Conservation (phyloP, 768 basidiomycete genomes). For the Tricholoma terreum region DNA sequence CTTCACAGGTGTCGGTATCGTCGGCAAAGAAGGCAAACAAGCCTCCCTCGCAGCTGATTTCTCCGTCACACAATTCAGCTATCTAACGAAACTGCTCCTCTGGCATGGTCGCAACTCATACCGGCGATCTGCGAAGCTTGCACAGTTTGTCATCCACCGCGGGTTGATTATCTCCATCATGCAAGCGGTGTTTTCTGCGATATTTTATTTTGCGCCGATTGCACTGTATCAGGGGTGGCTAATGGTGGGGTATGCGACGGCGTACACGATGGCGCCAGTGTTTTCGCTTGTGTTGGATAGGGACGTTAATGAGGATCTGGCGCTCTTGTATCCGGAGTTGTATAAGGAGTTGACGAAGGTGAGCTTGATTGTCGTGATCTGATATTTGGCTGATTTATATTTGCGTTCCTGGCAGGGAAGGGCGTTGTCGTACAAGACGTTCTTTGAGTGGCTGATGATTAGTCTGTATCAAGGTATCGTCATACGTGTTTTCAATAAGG, state of each 20-base stretch:
- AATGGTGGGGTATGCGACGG: constrained; percentile 93
- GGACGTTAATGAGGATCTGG: constrained; percentile 94
- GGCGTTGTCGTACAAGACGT: constrained; percentile 93
- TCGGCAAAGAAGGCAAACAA: constrained; percentile 98
- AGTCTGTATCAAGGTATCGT: constrained; percentile 89
- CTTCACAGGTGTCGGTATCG: constrained; percentile 84
- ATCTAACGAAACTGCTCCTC: constrained; percentile 90
- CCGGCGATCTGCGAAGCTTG: constrained; percentile 94
- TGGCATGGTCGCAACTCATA: constrained; percentile 99
- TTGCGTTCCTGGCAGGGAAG: constrained; percentile 62
- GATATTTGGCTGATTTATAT: not conserved
- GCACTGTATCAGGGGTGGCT: constrained; percentile 98
- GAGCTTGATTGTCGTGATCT: constrained; percentile 13
- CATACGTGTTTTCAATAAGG: not conserved
- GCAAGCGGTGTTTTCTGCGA: constrained; percentile 94
- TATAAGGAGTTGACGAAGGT: constrained; percentile 99
- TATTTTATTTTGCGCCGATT: constrained; percentile 94
- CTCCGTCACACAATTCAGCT: constrained; percentile 95
- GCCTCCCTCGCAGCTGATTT: constrained; percentile 99
- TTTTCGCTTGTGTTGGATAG: constrained; percentile 95
- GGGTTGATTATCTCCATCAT: constrained; percentile 97
- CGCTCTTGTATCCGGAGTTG: constrained; percentile 92
- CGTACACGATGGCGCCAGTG: constrained; percentile 98
- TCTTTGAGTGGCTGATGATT: constrained; percentile 97
- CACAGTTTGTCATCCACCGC: constrained; percentile 98